Conservation (phyloP, 306 rosid species). For the Begonia loranthoides region DNA sequence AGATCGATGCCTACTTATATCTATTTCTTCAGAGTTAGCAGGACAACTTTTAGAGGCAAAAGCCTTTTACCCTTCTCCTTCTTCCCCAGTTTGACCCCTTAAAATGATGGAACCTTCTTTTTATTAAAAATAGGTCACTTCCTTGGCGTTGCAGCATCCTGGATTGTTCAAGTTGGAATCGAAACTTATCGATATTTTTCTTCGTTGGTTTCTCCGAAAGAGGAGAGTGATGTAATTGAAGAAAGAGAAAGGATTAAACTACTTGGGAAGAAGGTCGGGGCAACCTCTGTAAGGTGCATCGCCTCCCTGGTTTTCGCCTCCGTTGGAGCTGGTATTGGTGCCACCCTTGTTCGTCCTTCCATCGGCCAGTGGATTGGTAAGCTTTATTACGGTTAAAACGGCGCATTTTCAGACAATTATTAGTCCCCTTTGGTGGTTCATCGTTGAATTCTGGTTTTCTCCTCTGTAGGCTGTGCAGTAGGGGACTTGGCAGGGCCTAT, state of each 20-base stretch:
- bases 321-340: constrained; percentile 73
- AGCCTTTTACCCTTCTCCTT: neutral
- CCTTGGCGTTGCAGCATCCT: constrained; percentile 71
- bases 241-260: constrained; percentile 18
- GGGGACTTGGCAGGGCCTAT: constrained; percentile 83
- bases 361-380: constrained; percentile 79
- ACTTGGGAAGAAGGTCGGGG: constrained; percentile 31
- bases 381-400: constrained; percentile 63
- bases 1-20: constrained; percentile 41
- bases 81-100: neutral
- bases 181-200: constrained; percentile 31
- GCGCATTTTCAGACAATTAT: too few relatives aligned
- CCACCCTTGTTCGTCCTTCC: constrained; percentile 51
- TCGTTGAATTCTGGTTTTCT: neutral
- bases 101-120: neutral
- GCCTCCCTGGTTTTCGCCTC: constrained; percentile 70
- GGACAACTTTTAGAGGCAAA: constrained; percentile 64
- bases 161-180: constrained; percentile 68
- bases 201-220: constrained; percentile 14
- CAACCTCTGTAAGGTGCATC: constrained; percentile 39
- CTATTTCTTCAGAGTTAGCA: constrained; percentile 50
- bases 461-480: constrained; percentile 44
- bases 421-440: too few relatives aligned
- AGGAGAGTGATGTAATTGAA: constrained; percentile 21
- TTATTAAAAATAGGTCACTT: constrained; percentile 33